Base-by-base conservation (phyloP, 2,329 filamentous ascomycete species). In the Hypoxylon sp. region DNA sequence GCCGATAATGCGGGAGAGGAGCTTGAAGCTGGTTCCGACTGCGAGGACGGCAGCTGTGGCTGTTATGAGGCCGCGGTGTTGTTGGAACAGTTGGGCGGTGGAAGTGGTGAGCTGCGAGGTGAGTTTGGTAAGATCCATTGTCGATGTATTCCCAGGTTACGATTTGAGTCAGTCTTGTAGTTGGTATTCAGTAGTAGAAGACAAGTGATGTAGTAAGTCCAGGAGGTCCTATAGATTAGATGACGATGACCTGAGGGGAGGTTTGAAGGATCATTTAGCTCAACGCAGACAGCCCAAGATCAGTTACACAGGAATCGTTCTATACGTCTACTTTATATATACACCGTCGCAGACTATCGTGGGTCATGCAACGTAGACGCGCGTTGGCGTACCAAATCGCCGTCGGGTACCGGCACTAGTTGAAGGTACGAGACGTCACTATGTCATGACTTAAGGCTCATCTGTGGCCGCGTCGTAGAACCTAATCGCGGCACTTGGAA, bases 1-100 rank as follows among this genome's bases (percentile, higher is more conserved):
- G 53, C 68, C 55, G 26, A 70, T 30, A 24, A 71, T 64, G 42
- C 68, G 65, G 9, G 68, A 60, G 32, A 75, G 42, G 1, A 72
- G 56, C 8, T 67, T 62, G 42, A 74, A n/a, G 12, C 65, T 24
- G 22, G 52, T 24, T 11, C 45, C 38, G 38, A 24, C 22, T 11
- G 45, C 56, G 4, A 64, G 8, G 38, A 53, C 28, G 26, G 51
- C 40, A 8, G 50, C 46, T 18, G 53, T 20, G 16, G 57, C 20
- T 12, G 53, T 49, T 18, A 50, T 5, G 49, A 57, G 18, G 38
- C 58, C 32, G 12, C 54, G 33, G 53, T 68, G 54, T 16, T 61
- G 62, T 2, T 14, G 53, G 49, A 65, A 28, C 14, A 65, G 38
- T 8, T 38, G 9, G 49, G 60, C 38, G 30, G 33, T 14, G 2